phyloP scores from a whole-genome alignment of 1,284 basidiomycete genomes.

The Apiotrichum montevideense region DNA sequence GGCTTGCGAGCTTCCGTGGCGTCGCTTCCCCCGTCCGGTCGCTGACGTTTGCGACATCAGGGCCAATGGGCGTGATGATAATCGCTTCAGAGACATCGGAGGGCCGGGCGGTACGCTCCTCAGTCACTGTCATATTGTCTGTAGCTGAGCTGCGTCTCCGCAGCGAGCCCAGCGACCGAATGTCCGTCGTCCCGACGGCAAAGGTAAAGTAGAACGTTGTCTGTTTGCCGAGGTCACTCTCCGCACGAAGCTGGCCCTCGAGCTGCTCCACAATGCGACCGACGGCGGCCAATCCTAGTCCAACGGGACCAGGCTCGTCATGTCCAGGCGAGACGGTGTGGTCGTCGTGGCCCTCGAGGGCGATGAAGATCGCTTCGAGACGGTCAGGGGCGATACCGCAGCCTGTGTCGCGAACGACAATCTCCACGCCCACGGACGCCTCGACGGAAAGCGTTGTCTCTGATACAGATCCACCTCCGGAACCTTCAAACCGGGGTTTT shows the following conservation, averaged over 20 bases:
- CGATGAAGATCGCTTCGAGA: conserved; percentile 75
- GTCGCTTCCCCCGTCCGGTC: neutral
- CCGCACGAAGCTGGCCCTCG: conserved; percentile 70
- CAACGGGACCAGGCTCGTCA: conserved; percentile 31
- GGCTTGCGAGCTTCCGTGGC: neutral
- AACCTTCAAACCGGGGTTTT: too few relatives aligned
- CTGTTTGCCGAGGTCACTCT: conserved; percentile 64
- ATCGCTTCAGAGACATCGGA: too few relatives aligned
- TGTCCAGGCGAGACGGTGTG: conserved; percentile 30
- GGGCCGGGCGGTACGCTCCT: too few relatives aligned
- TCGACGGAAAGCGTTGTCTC: neutral
- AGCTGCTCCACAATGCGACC: conserved; percentile 77
- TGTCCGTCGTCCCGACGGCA: conserved; percentile 23
- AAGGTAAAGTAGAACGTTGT: conserved; percentile 56
- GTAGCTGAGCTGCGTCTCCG: too few relatives aligned
- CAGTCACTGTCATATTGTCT: neutral
- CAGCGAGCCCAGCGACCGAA: neutral
- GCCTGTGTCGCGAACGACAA: conserved; percentile 69
- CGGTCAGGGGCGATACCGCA: conserved; percentile 67
- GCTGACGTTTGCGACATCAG: neutral
- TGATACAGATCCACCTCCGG: too few relatives aligned
- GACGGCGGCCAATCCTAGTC: conserved; percentile 72
- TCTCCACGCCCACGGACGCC: conserved; percentile 54
- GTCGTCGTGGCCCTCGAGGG: conserved; percentile 77
- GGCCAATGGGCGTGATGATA: neutral